Percentiles rank a stretch among this genome's conserved stretches.
Conservation (phyloP, 1,284 basidiomycete genomes). For the Trichosporon asahii region DNA sequence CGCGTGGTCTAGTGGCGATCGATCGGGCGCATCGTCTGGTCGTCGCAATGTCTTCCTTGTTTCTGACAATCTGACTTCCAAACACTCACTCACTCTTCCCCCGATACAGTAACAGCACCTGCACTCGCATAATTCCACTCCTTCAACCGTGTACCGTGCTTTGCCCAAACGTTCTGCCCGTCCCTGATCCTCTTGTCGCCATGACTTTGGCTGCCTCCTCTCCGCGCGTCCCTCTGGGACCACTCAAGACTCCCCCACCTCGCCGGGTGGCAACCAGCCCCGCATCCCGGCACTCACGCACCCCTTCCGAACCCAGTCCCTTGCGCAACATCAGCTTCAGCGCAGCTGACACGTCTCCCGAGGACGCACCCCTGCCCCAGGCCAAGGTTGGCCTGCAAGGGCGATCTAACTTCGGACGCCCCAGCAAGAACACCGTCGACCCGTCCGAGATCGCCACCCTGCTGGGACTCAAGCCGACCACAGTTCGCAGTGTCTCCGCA, state of each 20-base stretch:
- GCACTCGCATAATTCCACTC: neutral
- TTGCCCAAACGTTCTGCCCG: neutral
- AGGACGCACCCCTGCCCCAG: neutral
- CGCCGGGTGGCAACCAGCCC: neutral
- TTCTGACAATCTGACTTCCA: neutral
- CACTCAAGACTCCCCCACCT: neutral
- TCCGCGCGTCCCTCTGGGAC: neutral
- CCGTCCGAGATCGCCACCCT: neutral
- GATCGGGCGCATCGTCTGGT: neutral
- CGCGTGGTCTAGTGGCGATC: neutral
- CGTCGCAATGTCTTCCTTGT: neutral
- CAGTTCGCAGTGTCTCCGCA: neutral
- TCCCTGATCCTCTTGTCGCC: neutral
- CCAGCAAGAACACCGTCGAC: neutral
- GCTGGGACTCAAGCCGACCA: neutral
- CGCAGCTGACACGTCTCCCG: neutral
- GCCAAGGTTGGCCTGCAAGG: neutral
- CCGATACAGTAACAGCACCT: neutral
- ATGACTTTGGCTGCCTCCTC: neutral
- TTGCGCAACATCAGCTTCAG: neutral
- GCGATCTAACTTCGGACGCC: neutral
- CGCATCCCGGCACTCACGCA: neutral
- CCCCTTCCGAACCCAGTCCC: conserved; percentile 1
- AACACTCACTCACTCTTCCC: neutral
- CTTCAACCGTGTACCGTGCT: neutral